A percentile compares a stretch with the other conserved stretches of the same genome.
Evolutionary conservation across 352 stramenopile genomes (phyloP).

Genomic region (Pythium brassicae): DNA sequence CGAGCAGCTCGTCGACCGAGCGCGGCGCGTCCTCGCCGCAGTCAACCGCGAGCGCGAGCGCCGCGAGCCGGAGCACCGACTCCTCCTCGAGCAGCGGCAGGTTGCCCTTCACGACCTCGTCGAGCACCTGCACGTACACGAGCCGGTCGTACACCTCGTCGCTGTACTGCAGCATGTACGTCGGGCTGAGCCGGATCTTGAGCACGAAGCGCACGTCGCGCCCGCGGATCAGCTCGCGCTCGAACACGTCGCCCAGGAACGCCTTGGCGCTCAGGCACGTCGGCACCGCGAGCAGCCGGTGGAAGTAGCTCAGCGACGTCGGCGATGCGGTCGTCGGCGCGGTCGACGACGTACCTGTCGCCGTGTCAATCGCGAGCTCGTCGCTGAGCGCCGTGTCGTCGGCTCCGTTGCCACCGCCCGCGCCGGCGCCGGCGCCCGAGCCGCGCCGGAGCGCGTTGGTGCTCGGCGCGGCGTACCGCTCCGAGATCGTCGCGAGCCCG

Average conservation of each 20-base stretch:
- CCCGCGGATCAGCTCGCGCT: conserved; percentile 85
- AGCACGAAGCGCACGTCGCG: conserved; percentile 90
- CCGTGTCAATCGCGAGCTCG: not conserved
- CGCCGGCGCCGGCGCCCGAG: conserved; percentile 21
- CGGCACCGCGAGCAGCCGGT: conserved; percentile 72
- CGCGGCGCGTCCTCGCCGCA: conserved; percentile 49
- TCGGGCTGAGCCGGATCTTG: conserved; percentile 88
- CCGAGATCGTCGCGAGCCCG: conserved; percentile 50
- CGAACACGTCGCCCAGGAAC: conserved; percentile 90
- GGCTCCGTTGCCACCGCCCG: not conserved
- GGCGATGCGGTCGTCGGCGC: conserved; percentile 28
- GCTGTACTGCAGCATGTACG: conserved; percentile 78
- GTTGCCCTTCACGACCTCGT: conserved; percentile 90
- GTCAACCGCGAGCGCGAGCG: conserved; percentile 81
- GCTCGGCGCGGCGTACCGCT: conserved; percentile 16
- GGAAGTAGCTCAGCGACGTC: conserved; percentile 52
- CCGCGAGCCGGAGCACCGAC: conserved; percentile 66
- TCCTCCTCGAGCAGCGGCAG: conserved; percentile 79
- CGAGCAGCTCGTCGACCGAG: conserved; percentile 53
- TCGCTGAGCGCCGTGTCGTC: not conserved
- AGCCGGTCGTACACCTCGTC: conserved; percentile 83
- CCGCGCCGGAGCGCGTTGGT: conserved; percentile 14
- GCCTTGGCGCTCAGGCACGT: conserved; percentile 79
- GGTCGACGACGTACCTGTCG: conserved; percentile 21
- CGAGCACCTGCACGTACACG: conserved; percentile 89